Percentiles rank a stretch among this genome's conserved stretches.
phyloP scores from a whole-genome alignment of 1,139 yeast genomes.

The Pichia sp. region DNA sequence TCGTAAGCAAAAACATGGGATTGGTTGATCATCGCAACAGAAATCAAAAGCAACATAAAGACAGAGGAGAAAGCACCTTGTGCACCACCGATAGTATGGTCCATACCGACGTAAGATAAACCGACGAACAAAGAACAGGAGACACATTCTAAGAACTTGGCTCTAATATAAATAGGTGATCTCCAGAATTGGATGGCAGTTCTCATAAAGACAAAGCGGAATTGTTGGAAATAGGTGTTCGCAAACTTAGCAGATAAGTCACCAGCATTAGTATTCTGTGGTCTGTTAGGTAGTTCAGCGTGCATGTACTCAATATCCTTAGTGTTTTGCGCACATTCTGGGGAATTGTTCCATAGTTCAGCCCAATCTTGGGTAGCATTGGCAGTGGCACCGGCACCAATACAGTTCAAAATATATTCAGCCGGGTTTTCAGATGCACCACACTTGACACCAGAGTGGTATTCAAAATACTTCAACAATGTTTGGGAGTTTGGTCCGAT shows the following conservation, averaged over 20 bases:
- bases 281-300: slow-evolving; percentile 15
- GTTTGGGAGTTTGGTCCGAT: slow-evolving; percentile 43
- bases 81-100: slow-evolving; percentile 43
- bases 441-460: slow-evolving; percentile 19
- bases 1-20: slow-evolving; percentile 47
- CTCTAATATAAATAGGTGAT: slow-evolving; percentile 40
- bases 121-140: slow-evolving; percentile 43
- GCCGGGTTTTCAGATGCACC: slow-evolving; percentile 25
- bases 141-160: slow-evolving; percentile 32
- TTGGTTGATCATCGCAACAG: slow-evolving; percentile 50
- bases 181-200: slow-evolving; percentile 40
- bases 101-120: slow-evolving; percentile 45
- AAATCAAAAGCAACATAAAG: slow-evolving; percentile 41
- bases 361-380: slow-evolving; percentile 36
- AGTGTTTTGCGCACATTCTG: slow-evolving; percentile 15
- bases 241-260: slow-evolving; percentile 30
- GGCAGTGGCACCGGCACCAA: slow-evolving; percentile 57
- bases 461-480: slow-evolving; percentile 37
- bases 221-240: slow-evolving; percentile 32
- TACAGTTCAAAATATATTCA: slow-evolving; percentile 36
- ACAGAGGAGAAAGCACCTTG: slow-evolving; percentile 41
- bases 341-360: slow-evolving; percentile 9
- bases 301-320: slow-evolving; percentile 20
- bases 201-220: slow-evolving; percentile 34
- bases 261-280: slow-evolving; percentile 28